Evolutionary conservation across 2,329 filamentous ascomycete species (phyloP).

Genomic region (Monascus ruber): DNA sequence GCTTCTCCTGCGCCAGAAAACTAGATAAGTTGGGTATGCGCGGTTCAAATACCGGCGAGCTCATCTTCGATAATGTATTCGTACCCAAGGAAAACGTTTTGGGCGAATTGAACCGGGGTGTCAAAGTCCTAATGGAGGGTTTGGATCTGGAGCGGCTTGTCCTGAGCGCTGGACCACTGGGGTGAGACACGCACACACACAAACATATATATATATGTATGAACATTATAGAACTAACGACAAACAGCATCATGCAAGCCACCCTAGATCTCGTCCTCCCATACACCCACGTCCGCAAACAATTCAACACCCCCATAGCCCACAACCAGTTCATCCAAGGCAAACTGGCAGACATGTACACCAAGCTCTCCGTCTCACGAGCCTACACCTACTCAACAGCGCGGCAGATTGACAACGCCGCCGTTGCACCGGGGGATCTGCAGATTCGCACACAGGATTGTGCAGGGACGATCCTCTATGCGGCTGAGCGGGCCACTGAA

Average conservation of each 20-base stretch:
- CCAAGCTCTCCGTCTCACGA: slow-evolving; percentile 71
- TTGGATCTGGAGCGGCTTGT: slow-evolving; percentile 89
- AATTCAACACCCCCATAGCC: slow-evolving; percentile 78
- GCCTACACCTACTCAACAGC: slow-evolving; percentile 84
- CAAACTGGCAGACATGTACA: slow-evolving; percentile 95
- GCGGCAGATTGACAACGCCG: slow-evolving; percentile 63
- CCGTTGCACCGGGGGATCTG: slow-evolving; percentile 20
- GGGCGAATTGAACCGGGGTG: slow-evolving; percentile 68
- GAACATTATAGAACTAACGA: background rate
- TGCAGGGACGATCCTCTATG: slow-evolving; percentile 85
- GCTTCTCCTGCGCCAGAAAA: slow-evolving; percentile 81
- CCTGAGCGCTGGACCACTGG: slow-evolving; percentile 77
- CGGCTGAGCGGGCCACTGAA: slow-evolving; percentile 76
- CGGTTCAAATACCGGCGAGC: slow-evolving; percentile 89
- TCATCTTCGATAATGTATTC: slow-evolving; percentile 83
- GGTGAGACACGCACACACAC: slow-evolving; percentile 30
- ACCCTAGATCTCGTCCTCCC: slow-evolving; percentile 75
- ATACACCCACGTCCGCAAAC: slow-evolving; percentile 77
- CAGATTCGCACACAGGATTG: slow-evolving; percentile 78
- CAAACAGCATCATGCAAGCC: slow-evolving; percentile 68
- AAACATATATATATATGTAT: background rate
- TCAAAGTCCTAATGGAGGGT: slow-evolving; percentile 89
- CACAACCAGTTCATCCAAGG: slow-evolving; percentile 91
- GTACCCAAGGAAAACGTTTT: slow-evolving; percentile 74
- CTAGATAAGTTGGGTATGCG: slow-evolving; percentile 98